Percentiles rank a stretch among this genome's conserved stretches.
Evolutionary conservation across 1,284 basidiomycete species (phyloP).

Genomic region (Marasmius tenuissimus): DNA sequence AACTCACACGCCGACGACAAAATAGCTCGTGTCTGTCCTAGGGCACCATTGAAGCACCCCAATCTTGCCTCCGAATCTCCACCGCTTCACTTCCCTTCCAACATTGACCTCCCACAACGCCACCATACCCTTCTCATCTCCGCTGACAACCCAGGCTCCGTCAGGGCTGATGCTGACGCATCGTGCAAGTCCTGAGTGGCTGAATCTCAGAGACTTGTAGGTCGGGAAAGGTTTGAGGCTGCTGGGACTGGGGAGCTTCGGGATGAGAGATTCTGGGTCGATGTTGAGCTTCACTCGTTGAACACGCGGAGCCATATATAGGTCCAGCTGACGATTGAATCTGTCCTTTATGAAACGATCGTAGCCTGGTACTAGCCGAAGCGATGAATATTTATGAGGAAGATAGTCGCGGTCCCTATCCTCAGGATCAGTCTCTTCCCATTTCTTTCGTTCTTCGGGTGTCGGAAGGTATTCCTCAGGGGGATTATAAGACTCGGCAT

Average conservation of each 20-base stretch:
- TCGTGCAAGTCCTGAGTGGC: slow-evolving; percentile 75
- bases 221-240: slow-evolving; percentile 95
- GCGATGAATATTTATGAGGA: slow-evolving; percentile 82
- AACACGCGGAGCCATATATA: slow-evolving; percentile 95
- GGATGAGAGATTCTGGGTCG: slow-evolving; percentile 89
- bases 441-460: slow-evolving; percentile 80
- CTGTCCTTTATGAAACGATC: slow-evolving; percentile 91
- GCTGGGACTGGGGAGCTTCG: slow-evolving; percentile 92
- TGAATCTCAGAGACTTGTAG: slow-evolving; percentile 74
- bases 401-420: slow-evolving; percentile 92
- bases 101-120: slow-evolving; percentile 94
- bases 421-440: slow-evolving; percentile 86
- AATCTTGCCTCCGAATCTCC: slow-evolving; percentile 82
- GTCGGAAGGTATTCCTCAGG: slow-evolving; percentile 97
- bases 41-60: slow-evolving; percentile 95
- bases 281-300: slow-evolving; percentile 87
- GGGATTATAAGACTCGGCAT: slow-evolving; percentile 97
- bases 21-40: slow-evolving; percentile 78
- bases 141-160: slow-evolving; percentile 90
- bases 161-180: slow-evolving; percentile 84
- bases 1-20: slow-evolving; percentile 81
- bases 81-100: slow-evolving; percentile 87
- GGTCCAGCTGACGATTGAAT: slow-evolving; percentile 92
- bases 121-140: slow-evolving; percentile 88
- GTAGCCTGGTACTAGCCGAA: slow-evolving; percentile 93